These are phyloP conservation scores for Conticribra weissflogii DNA, from an alignment of 108 stramenopile genomes.

Conservation along the genomic window DNA sequence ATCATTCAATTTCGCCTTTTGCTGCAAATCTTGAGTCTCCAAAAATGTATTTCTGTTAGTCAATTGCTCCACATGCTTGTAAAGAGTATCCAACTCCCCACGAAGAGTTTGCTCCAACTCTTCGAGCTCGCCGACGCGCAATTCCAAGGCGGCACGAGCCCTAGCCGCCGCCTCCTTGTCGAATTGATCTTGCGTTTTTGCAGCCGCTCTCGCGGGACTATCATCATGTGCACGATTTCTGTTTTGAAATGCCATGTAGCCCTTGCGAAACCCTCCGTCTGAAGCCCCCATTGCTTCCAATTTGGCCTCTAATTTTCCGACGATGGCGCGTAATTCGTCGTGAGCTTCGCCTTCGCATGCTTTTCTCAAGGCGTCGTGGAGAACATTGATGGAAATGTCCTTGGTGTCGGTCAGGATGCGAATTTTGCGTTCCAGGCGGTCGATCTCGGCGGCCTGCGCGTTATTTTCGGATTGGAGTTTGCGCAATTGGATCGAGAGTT, in stretches of 20 bases:
- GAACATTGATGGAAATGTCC: conserved; percentile 62
- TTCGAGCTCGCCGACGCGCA: conserved; percentile 82
- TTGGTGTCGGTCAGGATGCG: conserved; percentile 71
- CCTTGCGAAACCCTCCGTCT: background rate
- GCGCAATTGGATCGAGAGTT: conserved; percentile 76
- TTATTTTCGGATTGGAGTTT: conserved; percentile 73
- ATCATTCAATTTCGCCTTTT: conserved; percentile 31
- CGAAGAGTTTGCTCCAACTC: conserved; percentile 66
- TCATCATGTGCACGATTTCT: conserved; percentile 7
- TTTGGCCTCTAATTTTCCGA: conserved; percentile 58
- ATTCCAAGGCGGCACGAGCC: conserved; percentile 59
- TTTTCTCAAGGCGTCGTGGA: conserved; percentile 58
- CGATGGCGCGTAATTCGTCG: conserved; percentile 61
- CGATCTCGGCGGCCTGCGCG: conserved; percentile 59
- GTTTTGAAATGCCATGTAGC: background rate
- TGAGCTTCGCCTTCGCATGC: conserved; percentile 79
- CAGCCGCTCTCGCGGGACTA: background rate
- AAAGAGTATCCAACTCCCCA: conserved; percentile 56
- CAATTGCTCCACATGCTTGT: conserved; percentile 47
- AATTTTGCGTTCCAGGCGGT: conserved; percentile 73
- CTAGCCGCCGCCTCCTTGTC: conserved; percentile 49
- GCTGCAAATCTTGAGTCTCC: conserved; percentile 47
- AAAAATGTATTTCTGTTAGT: conserved; percentile 48
- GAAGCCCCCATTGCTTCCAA: conserved; percentile 40
- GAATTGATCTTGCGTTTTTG: conserved; percentile 28